Conservation (phyloP, 83 land plant species). For the Diphasiastrum complanatum region DNA sequence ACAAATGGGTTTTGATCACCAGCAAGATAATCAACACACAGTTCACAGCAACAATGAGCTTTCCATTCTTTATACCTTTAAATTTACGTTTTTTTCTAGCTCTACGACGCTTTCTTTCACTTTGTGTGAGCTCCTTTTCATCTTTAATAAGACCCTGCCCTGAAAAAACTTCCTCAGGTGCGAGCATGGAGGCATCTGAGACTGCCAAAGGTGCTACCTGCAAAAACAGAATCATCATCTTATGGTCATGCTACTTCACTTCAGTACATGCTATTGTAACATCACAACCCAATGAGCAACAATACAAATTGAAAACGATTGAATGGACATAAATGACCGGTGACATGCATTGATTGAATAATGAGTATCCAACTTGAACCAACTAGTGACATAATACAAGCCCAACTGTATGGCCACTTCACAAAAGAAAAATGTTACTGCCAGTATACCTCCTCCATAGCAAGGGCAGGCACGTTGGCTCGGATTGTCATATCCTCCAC, state of each 20-base stretch:
- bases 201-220: conserved; percentile 94
- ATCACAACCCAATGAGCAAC: neutral
- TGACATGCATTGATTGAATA: too few species aligned
- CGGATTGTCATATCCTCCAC: conserved; percentile 94
- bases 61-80: conserved; percentile 43
- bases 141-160: conserved; percentile 83
- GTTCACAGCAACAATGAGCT: neutral
- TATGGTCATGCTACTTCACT: too few species aligned
- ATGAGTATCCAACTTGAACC: neutral
- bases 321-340: neutral
- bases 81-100: conserved; percentile 73
- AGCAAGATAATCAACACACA: neutral
- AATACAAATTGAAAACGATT: neutral
- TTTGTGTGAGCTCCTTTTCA: conserved; percentile 68
- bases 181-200: conserved; percentile 98
- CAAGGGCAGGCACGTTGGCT: conserved; percentile 88
- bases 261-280: too few species aligned
- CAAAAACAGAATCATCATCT: neutral
- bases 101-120: conserved; percentile 77
- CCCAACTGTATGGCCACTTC: neutral
- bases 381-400: neutral
- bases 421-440: neutral
- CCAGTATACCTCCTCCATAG: conserved; percentile 98
- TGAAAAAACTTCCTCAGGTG: conserved; percentile 89
- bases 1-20: conserved; percentile 2